Evolutionary conservation across 2,329 filamentous ascomycete genomes (phyloP), one percentile per base, ranked within the genome.

Genomic region (Cercospora sesami): DNA sequence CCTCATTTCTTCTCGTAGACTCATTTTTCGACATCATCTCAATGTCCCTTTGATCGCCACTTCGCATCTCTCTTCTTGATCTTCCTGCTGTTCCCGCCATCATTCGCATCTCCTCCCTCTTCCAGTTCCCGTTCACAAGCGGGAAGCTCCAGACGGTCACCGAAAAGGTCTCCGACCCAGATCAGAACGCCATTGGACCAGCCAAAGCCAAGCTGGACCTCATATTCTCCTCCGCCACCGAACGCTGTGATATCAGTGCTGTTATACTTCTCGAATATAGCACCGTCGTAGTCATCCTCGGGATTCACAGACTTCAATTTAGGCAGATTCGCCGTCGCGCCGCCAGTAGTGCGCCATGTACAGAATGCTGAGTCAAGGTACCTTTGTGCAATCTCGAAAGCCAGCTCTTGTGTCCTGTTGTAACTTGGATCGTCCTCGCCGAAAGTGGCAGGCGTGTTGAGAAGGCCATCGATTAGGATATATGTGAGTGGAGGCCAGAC

Each of bases 201-300:
- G 6, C 89, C 89, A 72, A 91, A 91, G 1, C 89, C 89, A 78
- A 90, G 87, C 2, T 90, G 89, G 5, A 91, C 89, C 64, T 86
- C 84, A 76, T 91, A 91, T 80, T 91, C 89, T 71, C 89, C 89
- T 5, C 89, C 89, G 6, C 86, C 81, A 30, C 89, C 89, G 1
- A 86, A 87, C 0, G 83, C 85, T 69, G 89, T 88, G 57, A 84
- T 87, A 7, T 85, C 79, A 66, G 85, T 85, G 71, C 89, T 86
- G 12, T 81, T 82, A 75, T 91, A 91, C 81, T 91, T 91, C 77
- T 91, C 89, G 75, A 91, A 91, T 82, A 91, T 90, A 75, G 86
- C 86, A 23, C 89, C 89, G 1, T 80, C 73, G 33, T 60, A 67
- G 36, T 64, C 68, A 14, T 66, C 66, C 0, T 77, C 74, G 1